Evolutionary conservation across 2,329 filamentous ascomycete species (phyloP).

Genomic region (Ceratocystis harringtonii): DNA sequence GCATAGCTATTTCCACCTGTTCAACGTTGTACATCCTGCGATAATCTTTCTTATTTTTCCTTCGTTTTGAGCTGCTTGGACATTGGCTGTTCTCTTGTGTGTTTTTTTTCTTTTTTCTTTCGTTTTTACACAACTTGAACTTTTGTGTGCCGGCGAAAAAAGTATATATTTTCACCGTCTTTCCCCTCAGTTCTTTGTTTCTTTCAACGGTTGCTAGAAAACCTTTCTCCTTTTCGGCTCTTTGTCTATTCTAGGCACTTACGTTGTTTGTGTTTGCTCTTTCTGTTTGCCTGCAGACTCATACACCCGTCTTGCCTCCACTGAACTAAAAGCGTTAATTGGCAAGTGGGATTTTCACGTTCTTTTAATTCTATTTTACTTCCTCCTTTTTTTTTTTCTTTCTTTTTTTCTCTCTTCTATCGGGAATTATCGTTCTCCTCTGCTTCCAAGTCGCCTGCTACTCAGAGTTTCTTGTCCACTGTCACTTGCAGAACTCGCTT

Average conservation of each 20-base stretch:
- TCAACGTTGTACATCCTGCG: neutral
- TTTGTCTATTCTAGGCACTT: conserved; percentile 12
- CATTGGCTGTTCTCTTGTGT: neutral
- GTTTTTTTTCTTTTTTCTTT: too few species aligned
- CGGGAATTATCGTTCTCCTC: neutral
- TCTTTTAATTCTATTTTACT: conserved; percentile 10
- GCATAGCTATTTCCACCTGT: neutral
- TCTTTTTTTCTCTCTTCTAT: conserved; percentile 11
- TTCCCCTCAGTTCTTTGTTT: neutral
- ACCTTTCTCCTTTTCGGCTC: neutral
- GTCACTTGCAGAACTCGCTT: neutral
- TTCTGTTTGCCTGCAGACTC: conserved; percentile 11
- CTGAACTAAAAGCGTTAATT: conserved; percentile 6
- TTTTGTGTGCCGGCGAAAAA: neutral
- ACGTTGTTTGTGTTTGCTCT: conserved; percentile 11
- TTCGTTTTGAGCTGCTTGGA: neutral
- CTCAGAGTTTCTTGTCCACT: conserved; percentile 13
- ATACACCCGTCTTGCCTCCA: neutral
- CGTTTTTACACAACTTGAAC: too few species aligned
- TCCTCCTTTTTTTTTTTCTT: conserved; percentile 1
- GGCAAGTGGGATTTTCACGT: neutral
- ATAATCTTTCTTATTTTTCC: neutral
- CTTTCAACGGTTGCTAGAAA: neutral
- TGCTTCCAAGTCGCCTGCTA: conserved; percentile 7
- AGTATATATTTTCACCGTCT: neutral